phyloP scores from a whole-genome alignment of 1,139 yeast species.

The Nakaseomyces sp. region DNA sequence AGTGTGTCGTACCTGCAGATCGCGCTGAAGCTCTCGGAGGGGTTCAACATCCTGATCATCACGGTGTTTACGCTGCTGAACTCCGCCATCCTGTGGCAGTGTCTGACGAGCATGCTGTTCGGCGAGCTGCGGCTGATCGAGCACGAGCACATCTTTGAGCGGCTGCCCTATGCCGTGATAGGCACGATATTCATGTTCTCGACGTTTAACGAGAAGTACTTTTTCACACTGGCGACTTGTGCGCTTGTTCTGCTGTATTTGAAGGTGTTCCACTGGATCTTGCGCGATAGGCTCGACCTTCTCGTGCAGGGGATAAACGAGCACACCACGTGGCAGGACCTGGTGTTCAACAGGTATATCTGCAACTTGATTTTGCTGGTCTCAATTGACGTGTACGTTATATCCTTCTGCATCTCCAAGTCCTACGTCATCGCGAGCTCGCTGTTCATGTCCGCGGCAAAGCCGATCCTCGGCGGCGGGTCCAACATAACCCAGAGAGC shows the following conservation, averaged over 20 bases:
- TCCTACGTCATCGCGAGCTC: constrained; percentile 5
- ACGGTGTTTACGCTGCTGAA: constrained; percentile 28
- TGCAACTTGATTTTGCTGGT: constrained; percentile 38
- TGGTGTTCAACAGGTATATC: constrained; percentile 33
- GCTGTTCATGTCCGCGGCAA: constrained; percentile 9
- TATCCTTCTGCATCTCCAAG: constrained; percentile 41
- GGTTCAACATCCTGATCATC: constrained; percentile 34
- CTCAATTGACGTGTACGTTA: constrained; percentile 43
- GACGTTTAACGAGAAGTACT: constrained; percentile 47
- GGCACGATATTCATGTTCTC: constrained; percentile 60
- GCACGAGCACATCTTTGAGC: constrained; percentile 65
- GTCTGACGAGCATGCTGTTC: constrained; percentile 41
- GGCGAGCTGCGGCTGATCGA: constrained; percentile 73
- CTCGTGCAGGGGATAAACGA: constrained; percentile 35
- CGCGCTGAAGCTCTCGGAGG: constrained; percentile 37
- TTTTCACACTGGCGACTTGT: constrained; percentile 37
- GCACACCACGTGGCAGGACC: constrained; percentile 30
- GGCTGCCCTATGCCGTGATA: constrained; percentile 56
- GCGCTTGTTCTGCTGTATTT: constrained; percentile 42
- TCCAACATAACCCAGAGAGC: constrained; percentile 4
- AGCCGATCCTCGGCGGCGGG: constrained; percentile 2
- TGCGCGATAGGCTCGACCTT: constrained; percentile 54
- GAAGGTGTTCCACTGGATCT: constrained; percentile 68
- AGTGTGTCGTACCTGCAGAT: constrained; percentile 21
- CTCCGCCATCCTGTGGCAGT: constrained; percentile 27